A percentile compares a stretch with the other conserved stretches of the same genome.
Conservation (phyloP, 2,329 filamentous ascomycete genomes). For the Sclerotinia nivalis region DNA sequence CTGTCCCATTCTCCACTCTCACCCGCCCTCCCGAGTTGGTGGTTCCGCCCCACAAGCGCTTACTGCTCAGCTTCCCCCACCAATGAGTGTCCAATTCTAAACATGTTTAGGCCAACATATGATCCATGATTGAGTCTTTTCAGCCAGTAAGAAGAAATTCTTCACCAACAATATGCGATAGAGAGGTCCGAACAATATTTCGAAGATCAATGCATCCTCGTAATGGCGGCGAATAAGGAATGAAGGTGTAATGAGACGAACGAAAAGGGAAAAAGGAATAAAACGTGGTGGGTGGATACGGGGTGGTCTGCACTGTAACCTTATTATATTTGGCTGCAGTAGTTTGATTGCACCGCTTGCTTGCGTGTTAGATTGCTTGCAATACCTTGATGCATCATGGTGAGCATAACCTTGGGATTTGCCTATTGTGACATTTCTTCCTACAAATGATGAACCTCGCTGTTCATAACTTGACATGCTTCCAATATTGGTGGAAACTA, state of each 20-base stretch:
- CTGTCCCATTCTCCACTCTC: slow-evolving; percentile 11
- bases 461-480: no score
- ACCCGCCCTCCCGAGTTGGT: slow-evolving; percentile 13
- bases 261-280: slow-evolving; percentile 19
- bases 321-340: slow-evolving; percentile 10
- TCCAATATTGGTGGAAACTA: not conserved
- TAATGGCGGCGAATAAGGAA: slow-evolving; percentile 16
- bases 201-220: slow-evolving; percentile 15
- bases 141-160: not conserved
- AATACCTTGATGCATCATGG: not conserved
- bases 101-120: not conserved
- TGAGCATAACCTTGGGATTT: slow-evolving; percentile 2
- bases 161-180: not conserved
- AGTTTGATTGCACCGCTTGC: not conserved
- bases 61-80: slow-evolving; percentile 7
- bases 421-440: not conserved
- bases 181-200: not conserved
- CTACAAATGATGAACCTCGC: not conserved
- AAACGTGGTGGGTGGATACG: slow-evolving; percentile 11
- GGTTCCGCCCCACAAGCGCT: slow-evolving; percentile 20
- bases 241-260: not conserved
- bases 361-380: slow-evolving; percentile 2
- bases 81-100: not conserved
- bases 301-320: slow-evolving; percentile 16
- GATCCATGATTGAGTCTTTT: not conserved